A percentile compares a stretch with the other conserved stretches of the same genome.
These are phyloP conservation scores for Aphanomyces euteiches DNA, from an alignment of 352 stramenopile genomes.

Conservation along the genomic window DNA sequence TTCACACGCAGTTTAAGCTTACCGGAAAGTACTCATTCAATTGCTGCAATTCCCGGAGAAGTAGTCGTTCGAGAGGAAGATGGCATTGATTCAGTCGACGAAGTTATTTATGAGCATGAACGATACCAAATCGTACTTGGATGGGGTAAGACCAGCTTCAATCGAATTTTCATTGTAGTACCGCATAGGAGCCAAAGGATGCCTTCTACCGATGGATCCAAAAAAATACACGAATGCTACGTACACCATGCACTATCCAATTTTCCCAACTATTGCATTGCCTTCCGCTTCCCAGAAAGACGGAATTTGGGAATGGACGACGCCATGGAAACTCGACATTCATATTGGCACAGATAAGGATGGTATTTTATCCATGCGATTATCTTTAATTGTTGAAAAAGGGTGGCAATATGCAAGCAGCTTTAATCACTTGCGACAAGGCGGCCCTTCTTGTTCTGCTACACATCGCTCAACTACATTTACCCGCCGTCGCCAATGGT, in stretches of 20 bases:
- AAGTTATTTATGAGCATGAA: slow-evolving; percentile 70
- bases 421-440: slow-evolving; percentile 52
- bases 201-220: slow-evolving; percentile 65
- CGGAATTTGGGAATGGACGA: slow-evolving; percentile 62
- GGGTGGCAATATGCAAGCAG: slow-evolving; percentile 65
- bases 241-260: slow-evolving; percentile 36
- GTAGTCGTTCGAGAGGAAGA: neutral
- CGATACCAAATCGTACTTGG: slow-evolving; percentile 64
- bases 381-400: neutral
- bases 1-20: neutral
- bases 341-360: slow-evolving; percentile 16
- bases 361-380: neutral
- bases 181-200: slow-evolving; percentile 48
- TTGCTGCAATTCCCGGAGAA: neutral
- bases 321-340: slow-evolving; percentile 62
- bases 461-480: slow-evolving; percentile 22
- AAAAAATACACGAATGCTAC: slow-evolving; percentile 56
- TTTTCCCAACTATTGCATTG: slow-evolving; percentile 55
- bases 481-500: slow-evolving; percentile 56
- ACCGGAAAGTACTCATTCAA: neutral
- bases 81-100: slow-evolving; percentile 22
- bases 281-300: slow-evolving; percentile 27
- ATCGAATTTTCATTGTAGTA: neutral
- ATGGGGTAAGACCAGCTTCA: slow-evolving; percentile 38
- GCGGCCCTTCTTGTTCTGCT: slow-evolving; percentile 3